Evolutionary conservation across 2,329 filamentous ascomycete species (phyloP).

Genomic region (Tympanopsis confertula): DNA sequence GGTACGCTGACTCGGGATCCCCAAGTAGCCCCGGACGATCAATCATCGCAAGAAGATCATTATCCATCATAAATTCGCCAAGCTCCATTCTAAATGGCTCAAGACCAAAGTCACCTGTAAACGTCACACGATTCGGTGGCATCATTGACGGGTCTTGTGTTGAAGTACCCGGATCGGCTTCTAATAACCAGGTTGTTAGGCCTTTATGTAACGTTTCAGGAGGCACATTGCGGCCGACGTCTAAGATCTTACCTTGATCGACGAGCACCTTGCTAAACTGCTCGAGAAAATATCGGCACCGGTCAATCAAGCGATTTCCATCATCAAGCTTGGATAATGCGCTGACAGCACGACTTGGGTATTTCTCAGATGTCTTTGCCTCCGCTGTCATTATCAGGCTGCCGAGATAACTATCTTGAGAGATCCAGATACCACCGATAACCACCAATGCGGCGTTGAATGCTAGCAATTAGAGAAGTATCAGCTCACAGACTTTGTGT

Average conservation of each 20-base stretch:
- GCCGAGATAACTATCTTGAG: conserved; percentile 4
- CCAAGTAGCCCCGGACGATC: too few species aligned
- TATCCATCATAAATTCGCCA: conserved; percentile 22
- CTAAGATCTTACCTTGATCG: not conserved
- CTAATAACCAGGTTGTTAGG: not conserved
- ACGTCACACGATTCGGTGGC: not conserved
- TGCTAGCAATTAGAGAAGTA: not conserved
- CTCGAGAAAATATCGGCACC: conserved; percentile 10
- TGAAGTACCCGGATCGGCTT: conserved; percentile 7
- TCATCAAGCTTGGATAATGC: conserved; percentile 7
- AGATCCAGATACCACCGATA: not conserved
- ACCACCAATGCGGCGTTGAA: conserved; percentile 2
- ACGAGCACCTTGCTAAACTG: conserved; percentile 10
- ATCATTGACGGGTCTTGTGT: not conserved
- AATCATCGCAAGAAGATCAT: too few species aligned
- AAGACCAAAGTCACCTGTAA: not conserved
- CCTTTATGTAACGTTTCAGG: too few species aligned
- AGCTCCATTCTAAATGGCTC: conserved; percentile 18
- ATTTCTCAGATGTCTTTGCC: too few species aligned
- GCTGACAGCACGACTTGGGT: not conserved
- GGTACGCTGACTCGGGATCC: too few species aligned
- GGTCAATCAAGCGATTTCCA: conserved; percentile 8
- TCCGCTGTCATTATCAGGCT: conserved; percentile 9
- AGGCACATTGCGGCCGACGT: not conserved
- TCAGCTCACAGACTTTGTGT: conserved; percentile 6